phyloP scores from a whole-genome alignment of 306 rosid genomes.

The Carpinus fangiana region DNA sequence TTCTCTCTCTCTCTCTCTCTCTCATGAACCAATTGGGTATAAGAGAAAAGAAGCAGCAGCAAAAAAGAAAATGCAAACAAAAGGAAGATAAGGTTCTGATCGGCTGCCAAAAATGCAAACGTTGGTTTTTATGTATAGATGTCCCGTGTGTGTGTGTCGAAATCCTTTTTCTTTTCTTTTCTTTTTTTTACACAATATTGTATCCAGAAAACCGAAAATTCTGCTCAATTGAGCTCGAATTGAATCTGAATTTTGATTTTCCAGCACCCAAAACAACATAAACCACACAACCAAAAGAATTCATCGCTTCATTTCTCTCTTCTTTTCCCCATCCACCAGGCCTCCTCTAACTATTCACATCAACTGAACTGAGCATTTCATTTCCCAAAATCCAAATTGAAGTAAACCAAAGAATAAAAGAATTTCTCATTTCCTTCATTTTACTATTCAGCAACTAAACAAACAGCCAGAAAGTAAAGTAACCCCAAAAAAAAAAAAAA shows the following conservation, averaged over 20 bases:
- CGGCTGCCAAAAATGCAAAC: neutral
- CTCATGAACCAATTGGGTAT: neutral
- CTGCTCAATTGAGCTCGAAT: neutral
- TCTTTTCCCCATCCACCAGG: neutral
- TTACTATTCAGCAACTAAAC: neutral
- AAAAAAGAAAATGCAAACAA: neutral
- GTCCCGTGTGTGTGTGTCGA: no score
- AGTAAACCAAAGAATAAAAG: constrained; percentile 10
- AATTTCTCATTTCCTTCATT: neutral
- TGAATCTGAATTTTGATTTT: neutral
- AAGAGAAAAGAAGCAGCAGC: neutral
- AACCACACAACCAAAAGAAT: neutral
- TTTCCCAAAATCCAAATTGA: constrained; percentile 8
- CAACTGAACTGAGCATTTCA: constrained; percentile 22
- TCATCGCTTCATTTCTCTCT: neutral
- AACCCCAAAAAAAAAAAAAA: neutral
- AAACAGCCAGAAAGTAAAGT: neutral
- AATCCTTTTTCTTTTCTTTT: no score
- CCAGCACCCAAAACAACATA: neutral
- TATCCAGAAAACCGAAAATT: neutral
- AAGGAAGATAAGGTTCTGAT: neutral
- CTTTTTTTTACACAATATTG: neutral
- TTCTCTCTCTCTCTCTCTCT: no score
- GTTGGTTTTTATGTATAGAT: neutral
- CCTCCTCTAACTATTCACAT: neutral